phyloP scores from a whole-genome alignment of 768 basidiomycete genomes.

The Pholiota molesta region DNA sequence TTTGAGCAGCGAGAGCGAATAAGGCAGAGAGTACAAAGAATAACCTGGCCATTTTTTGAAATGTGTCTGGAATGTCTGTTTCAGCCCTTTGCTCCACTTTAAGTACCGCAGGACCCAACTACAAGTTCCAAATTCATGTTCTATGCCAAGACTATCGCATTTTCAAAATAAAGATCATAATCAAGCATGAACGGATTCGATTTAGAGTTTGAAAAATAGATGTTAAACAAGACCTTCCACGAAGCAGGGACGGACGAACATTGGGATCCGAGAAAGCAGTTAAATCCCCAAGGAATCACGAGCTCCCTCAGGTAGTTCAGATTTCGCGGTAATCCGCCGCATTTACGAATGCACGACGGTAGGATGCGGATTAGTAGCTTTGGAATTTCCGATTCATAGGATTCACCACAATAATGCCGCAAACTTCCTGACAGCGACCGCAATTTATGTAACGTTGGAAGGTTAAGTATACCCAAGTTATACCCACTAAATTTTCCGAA shows the following conservation, averaged over 20 bases:
- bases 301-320: neutral
- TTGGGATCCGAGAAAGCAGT: neutral
- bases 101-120: too few species aligned
- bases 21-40: constrained; percentile 1
- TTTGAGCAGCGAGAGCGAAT: neutral
- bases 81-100: neutral
- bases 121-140: neutral
- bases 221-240: neutral
- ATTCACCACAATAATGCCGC: neutral
- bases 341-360: neutral
- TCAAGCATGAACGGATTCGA: neutral
- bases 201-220: neutral
- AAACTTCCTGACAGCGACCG: neutral
- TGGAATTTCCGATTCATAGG: neutral
- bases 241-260: neutral
- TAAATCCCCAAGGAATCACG: neutral
- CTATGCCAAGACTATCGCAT: neutral
- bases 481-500: neutral
- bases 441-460: too few species aligned
- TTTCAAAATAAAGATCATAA: neutral
- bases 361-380: neutral
- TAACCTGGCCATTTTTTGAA: constrained; percentile 7
- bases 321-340: neutral
- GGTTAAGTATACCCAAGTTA: too few species aligned
- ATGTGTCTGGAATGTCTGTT: neutral